A percentile compares a stretch with the other conserved stretches of the same genome.
These are phyloP conservation scores for Logfia minima DNA, from an alignment of 129 eudicot species.

Conservation along the genomic window DNA sequence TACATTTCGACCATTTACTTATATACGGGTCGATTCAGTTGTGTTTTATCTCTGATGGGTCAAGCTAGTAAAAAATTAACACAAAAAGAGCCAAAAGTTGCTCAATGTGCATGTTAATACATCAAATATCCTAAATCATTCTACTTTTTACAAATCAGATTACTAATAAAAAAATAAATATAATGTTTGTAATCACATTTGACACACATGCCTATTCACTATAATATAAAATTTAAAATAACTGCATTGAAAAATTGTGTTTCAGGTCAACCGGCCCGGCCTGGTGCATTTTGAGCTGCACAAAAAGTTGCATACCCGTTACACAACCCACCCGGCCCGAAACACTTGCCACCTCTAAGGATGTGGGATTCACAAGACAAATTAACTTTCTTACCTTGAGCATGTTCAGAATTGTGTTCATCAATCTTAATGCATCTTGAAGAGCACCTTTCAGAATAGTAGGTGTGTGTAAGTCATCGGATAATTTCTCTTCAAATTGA, in stretches of 20 bases:
- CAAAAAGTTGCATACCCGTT: not conserved
- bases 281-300: not conserved
- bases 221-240: too few species aligned
- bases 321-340: not conserved
- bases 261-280: not conserved
- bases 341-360: not conserved
- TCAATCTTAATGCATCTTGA: slow-evolving; percentile 56
- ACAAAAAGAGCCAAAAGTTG: not conserved
- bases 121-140: not conserved
- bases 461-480: slow-evolving; percentile 86
- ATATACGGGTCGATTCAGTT: not conserved
- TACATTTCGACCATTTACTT: not conserved
- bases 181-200: too few species aligned
- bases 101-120: not conserved
- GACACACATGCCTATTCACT: too few species aligned
- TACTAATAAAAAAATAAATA: not conserved
- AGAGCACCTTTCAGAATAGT: slow-evolving; percentile 58
- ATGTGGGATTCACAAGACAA: not conserved
- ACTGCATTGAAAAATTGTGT: not conserved
- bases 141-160: not conserved
- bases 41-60: not conserved
- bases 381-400: slow-evolving; percentile 54
- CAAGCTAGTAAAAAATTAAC: not conserved
- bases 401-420: slow-evolving; percentile 49
- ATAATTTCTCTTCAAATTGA: slow-evolving; percentile 54